Evolutionary conservation across 2,329 filamentous ascomycete species (phyloP), one percentile per base, ranked within the genome.

Genomic region (Aspergillus tubingensis): DNA sequence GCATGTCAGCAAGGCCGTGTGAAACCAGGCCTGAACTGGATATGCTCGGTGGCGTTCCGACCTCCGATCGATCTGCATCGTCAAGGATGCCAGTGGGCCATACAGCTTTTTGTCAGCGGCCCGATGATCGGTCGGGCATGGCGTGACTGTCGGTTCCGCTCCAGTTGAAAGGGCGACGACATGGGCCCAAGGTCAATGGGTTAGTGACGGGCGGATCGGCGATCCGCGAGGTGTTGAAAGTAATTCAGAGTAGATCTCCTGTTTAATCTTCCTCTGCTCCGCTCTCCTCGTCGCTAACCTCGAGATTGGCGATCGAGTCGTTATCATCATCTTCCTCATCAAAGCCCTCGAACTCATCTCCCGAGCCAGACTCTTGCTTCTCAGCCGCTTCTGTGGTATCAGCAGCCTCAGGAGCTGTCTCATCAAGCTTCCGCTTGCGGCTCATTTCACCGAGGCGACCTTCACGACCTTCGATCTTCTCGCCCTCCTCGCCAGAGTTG

Each of bases 361-460:
- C 69, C 25, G 70, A 67, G n/a, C 68, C 68, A 5, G 72, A 69
- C 8, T 76, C 74, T 4, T 79, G 75, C 5, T 76, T 75, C 19
- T 75, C 72, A 5, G 62, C 62, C 0, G 59, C 62, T 23, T 69
- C 67, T 23, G 74, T 67, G 25, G 65, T 68, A 41, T 73, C 70
- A 3, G 75, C 70, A 36, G 74, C 69, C 52, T 77, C 74, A 8
- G 73, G 74, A 27, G 67, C 72, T 7, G 70, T 74, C 23, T 87
- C 85, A 17, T 87, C 85, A 68, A 88, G 88, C 70, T 94, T 90
- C 79, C 96, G 91, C 77, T 87, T 89, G 44, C 86, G 86, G 61
- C 80, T 79, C 88, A 96, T 96, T 77, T 97, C 92, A 17, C 93
- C 93, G 0, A 96, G 81, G 67, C 87, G 85, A 11, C 92, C 92